phyloP scores from a whole-genome alignment of 108 stramenopile species.

The Cylindrotheca fusiformis region DNA sequence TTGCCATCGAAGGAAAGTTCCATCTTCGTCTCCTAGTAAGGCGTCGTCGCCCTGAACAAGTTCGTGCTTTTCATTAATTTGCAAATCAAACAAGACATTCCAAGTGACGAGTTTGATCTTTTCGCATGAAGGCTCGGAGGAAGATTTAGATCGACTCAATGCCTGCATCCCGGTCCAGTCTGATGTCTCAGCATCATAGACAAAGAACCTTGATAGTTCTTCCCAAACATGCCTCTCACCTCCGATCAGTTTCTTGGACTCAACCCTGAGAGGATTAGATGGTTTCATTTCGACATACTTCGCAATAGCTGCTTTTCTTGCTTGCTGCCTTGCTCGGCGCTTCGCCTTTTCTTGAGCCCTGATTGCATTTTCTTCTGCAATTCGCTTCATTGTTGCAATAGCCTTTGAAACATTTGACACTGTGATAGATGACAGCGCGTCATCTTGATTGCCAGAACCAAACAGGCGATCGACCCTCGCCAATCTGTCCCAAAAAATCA shows the following conservation, averaged over 20 bases:
- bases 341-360: slow-evolving; percentile 12
- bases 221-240: not conserved
- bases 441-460: slow-evolving; percentile 14
- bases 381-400: slow-evolving; percentile 17
- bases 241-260: not conserved
- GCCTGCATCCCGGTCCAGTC: too few species aligned
- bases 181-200: not conserved
- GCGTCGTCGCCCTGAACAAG: not conserved
- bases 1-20: slow-evolving; percentile 4
- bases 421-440: slow-evolving; percentile 1
- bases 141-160: not conserved
- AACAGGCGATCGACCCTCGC: slow-evolving; percentile 6
- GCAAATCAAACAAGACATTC: slow-evolving; percentile 29
- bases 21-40: not conserved
- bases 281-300: not conserved
- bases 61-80: slow-evolving; percentile 4
- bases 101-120: slow-evolving; percentile 15
- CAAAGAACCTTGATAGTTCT: not conserved
- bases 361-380: slow-evolving; percentile 7
- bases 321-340: not conserved
- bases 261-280: not conserved
- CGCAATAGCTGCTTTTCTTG: slow-evolving; percentile 3
- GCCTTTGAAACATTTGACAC: slow-evolving; percentile 3
- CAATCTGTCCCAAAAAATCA: slow-evolving; percentile 18
- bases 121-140: slow-evolving; percentile 2